A percentile compares a stretch with the other conserved stretches of the same genome.
Conservation (phyloP, 2,329 filamentous ascomycete species). For the Fusarium liriodendri region DNA sequence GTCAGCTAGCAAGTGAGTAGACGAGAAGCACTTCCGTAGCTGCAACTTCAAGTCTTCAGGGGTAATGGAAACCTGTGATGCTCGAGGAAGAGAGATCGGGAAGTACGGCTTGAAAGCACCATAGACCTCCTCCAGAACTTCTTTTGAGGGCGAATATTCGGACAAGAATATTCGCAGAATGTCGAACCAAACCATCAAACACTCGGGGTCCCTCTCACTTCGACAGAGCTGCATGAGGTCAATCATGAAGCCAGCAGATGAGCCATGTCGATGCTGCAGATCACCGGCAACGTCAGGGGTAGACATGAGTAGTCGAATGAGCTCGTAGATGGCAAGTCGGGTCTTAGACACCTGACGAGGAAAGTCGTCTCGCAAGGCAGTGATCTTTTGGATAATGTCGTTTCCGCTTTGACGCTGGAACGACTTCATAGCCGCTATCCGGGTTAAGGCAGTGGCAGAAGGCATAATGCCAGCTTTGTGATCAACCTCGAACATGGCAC, state of each 20-base stretch:
- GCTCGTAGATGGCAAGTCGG: conserved; percentile 62
- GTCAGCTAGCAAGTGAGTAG: conserved; percentile 58
- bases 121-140: conserved; percentile 63
- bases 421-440: conserved; percentile 60
- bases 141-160: conserved; percentile 57
- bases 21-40: conserved; percentile 65
- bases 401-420: conserved; percentile 62
- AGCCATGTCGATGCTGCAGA: conserved; percentile 57
- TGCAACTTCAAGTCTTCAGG: conserved; percentile 67
- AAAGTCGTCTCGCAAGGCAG: conserved; percentile 67
- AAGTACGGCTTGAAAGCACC: conserved; percentile 70
- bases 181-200: conserved; percentile 68
- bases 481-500: conserved; percentile 68
- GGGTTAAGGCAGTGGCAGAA: conserved; percentile 63
- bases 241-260: conserved; percentile 58
- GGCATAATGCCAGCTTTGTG: conserved; percentile 69
- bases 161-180: conserved; percentile 59
- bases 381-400: conserved; percentile 62
- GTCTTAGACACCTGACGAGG: conserved; percentile 63
- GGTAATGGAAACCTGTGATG: conserved; percentile 63
- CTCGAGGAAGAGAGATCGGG: conserved; percentile 66
- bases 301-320: conserved; percentile 58
- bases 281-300: conserved; percentile 56
- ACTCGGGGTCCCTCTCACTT: conserved; percentile 67
- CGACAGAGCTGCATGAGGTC: conserved; percentile 63